phyloP scores from a whole-genome alignment of 495 filamentous ascomycete genomes.

The Aspergillus baeticus region DNA sequence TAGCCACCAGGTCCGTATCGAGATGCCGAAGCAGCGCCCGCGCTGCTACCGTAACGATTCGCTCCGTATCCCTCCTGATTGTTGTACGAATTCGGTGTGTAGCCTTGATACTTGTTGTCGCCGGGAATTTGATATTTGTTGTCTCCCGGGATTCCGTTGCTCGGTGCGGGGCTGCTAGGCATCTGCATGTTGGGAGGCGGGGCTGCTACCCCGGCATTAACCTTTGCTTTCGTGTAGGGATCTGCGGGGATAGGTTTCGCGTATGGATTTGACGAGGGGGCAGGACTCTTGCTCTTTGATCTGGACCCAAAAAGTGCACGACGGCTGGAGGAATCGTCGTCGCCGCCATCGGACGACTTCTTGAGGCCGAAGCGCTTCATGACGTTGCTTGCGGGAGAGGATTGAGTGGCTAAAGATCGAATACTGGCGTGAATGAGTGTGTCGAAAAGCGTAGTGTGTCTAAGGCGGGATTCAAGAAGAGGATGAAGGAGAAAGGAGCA shows the following conservation, averaged over 20 bases:
- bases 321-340: slow-evolving; percentile 57
- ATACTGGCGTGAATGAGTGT: slow-evolving; percentile 1
- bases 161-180: not conserved
- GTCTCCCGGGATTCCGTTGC: slow-evolving; percentile 32
- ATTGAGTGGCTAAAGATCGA: slow-evolving; percentile 12
- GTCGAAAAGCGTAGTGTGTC: slow-evolving; percentile 2
- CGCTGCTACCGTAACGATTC: slow-evolving; percentile 56
- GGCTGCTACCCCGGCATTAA: slow-evolving; percentile 42
- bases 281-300: slow-evolving; percentile 59
- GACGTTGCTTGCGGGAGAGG: slow-evolving; percentile 20
- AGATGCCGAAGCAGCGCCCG: slow-evolving; percentile 30
- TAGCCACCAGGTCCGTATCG: slow-evolving; percentile 67
- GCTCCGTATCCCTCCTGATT: slow-evolving; percentile 63
- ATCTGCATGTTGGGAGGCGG: slow-evolving; percentile 22
- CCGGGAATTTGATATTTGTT: slow-evolving; percentile 34
- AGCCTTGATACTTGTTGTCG: slow-evolving; percentile 50
- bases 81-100: slow-evolving; percentile 62
- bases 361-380: slow-evolving; percentile 61
- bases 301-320: slow-evolving; percentile 58
- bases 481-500: slow-evolving; percentile 12
- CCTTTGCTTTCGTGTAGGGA: slow-evolving; percentile 63
- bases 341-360: slow-evolving; percentile 64
- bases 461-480: slow-evolving; percentile 1
- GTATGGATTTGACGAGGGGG: slow-evolving; percentile 61
- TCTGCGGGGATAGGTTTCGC: slow-evolving; percentile 60